A percentile compares a stretch with the other conserved stretches of the same genome.
These are phyloP conservation scores for Phoenix roebelenii DNA, from an alignment of 176 grass and related monocot species.

Conservation along the genomic window DNA sequence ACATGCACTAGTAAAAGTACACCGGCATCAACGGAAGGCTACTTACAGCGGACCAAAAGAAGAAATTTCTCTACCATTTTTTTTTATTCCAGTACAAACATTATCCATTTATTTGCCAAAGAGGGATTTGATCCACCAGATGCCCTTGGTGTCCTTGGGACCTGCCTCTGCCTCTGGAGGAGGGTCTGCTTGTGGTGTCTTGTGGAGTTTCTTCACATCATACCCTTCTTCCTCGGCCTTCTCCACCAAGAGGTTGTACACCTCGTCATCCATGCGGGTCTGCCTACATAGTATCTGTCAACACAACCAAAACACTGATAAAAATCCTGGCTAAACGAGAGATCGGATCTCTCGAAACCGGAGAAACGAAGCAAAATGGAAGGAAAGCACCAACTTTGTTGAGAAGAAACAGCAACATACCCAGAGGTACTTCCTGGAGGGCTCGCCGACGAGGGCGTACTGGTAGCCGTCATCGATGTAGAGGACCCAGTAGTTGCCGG, in stretches of 20 bases:
- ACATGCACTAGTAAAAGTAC: too few species aligned
- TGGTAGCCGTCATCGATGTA: slow-evolving; percentile 56
- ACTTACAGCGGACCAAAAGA: too few species aligned
- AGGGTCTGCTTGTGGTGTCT: slow-evolving; percentile 43
- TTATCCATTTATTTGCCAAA: slow-evolving; percentile 45
- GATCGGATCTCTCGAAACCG: too few species aligned
- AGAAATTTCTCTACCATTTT: too few species aligned
- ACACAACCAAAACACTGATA: not conserved
- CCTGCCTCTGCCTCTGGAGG: slow-evolving; percentile 37
- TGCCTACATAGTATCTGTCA: slow-evolving; percentile 60
- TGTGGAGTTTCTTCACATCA: slow-evolving; percentile 50
- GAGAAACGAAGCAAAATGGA: too few species aligned
- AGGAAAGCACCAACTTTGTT: too few species aligned
- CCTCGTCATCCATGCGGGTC: slow-evolving; percentile 45
- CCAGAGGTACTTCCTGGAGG: slow-evolving; percentile 82
- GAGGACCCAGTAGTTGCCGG: slow-evolving; percentile 88
- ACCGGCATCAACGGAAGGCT: too few species aligned
- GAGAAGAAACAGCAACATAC: slow-evolving; percentile 14
- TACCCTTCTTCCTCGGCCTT: slow-evolving; percentile 52
- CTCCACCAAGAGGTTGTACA: slow-evolving; percentile 41
- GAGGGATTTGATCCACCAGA: slow-evolving; percentile 83
- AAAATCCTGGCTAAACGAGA: too few species aligned
- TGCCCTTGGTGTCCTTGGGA: slow-evolving; percentile 25
- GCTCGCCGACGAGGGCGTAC: slow-evolving; percentile 74
- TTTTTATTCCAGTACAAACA: too few species aligned